Evolutionary conservation across 1,284 basidiomycete genomes (phyloP).

Genomic region (Fomitiporia mediterranea): DNA sequence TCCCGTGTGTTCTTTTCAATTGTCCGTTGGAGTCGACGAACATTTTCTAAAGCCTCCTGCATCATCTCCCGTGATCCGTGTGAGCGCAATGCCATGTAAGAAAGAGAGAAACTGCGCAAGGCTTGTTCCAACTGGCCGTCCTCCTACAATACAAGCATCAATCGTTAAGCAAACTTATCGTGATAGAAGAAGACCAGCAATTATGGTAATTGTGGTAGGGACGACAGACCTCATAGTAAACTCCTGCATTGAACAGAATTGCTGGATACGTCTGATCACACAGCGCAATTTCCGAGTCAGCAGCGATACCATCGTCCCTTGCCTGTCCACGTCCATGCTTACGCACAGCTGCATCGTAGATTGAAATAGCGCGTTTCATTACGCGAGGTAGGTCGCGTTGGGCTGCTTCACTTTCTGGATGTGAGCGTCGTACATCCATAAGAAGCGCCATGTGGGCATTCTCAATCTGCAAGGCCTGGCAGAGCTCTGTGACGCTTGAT

Average conservation of each 20-base stretch:
- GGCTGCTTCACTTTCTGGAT: slow-evolving; percentile 38
- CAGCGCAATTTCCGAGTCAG: slow-evolving; percentile 27
- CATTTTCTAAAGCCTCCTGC: slow-evolving; percentile 1
- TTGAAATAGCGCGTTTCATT: slow-evolving; percentile 41
- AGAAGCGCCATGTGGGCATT: slow-evolving; percentile 15
- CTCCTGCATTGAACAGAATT: slow-evolving; percentile 58
- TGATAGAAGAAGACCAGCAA: no score
- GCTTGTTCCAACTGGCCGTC: slow-evolving; percentile 1
- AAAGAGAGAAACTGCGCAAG: neutral
- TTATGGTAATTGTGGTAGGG: no score
- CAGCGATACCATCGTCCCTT: slow-evolving; percentile 23
- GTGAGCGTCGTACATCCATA: slow-evolving; percentile 3
- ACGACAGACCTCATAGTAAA: slow-evolving; percentile 41
- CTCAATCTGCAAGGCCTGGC: slow-evolving; percentile 15
- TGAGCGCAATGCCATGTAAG: neutral
- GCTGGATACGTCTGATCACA: slow-evolving; percentile 59
- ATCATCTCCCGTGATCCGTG: neutral
- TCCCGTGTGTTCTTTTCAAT: slow-evolving; percentile 3
- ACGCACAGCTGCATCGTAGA: slow-evolving; percentile 46
- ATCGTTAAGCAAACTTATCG: neutral
- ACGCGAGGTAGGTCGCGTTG: slow-evolving; percentile 39
- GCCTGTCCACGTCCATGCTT: slow-evolving; percentile 37
- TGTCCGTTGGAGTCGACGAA: slow-evolving; percentile 1
- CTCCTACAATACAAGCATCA: slow-evolving; percentile 9
- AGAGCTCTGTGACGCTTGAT: slow-evolving; percentile 3